A percentile compares a stretch with the other conserved stretches of the same genome.
Conservation (phyloP, 2,329 filamentous ascomycete genomes). For the Aspergillus carbonarius region DNA sequence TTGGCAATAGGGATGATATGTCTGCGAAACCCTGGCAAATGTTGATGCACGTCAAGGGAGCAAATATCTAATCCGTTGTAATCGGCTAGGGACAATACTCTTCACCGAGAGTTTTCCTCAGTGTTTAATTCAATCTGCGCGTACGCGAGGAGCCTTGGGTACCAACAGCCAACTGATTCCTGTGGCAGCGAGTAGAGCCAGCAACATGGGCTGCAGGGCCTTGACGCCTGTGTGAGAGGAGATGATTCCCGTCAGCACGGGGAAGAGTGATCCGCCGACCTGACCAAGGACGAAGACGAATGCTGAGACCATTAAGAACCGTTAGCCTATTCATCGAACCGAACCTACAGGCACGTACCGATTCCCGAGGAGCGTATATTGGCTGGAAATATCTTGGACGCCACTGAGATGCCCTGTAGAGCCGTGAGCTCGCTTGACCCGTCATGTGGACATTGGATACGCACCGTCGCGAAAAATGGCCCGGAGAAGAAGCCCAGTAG, state of each 20-base stretch:
- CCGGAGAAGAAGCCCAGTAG: slow-evolving; percentile 60
- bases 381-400: slow-evolving; percentile 52
- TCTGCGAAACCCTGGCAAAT: no score
- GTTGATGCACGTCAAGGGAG: no score
- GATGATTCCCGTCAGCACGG: slow-evolving; percentile 56
- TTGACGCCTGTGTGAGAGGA: slow-evolving; percentile 48
- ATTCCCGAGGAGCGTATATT: slow-evolving; percentile 51
- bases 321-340: background rate
- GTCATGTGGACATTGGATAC: background rate
- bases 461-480: slow-evolving; percentile 58
- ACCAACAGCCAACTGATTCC: slow-evolving; percentile 49
- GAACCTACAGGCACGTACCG: slow-evolving; percentile 24
- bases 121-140: background rate
- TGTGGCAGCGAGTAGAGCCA: slow-evolving; percentile 50
- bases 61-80: no score
- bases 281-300: slow-evolving; percentile 61
- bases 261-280: slow-evolving; percentile 56
- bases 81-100: no score
- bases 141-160: slow-evolving; percentile 13
- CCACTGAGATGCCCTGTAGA: slow-evolving; percentile 48
- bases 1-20: no score
- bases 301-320: background rate
- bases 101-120: no score
- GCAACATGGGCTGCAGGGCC: slow-evolving; percentile 54
- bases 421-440: background rate